phyloP scores from a whole-genome alignment of 73 alveolate genomes.

The Durusdinium trenchii region DNA sequence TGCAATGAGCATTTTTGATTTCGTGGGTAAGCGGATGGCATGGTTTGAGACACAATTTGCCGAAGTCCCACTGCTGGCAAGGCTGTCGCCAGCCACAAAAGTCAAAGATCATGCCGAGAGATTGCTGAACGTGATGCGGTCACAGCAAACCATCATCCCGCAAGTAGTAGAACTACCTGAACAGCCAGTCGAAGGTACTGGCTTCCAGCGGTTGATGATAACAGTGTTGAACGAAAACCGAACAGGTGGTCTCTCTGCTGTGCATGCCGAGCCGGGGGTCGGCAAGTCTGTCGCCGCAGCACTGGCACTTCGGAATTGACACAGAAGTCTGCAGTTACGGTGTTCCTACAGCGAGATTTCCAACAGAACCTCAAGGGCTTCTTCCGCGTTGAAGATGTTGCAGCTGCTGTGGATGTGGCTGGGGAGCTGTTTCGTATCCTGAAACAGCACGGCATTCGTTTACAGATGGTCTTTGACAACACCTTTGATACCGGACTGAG shows the following conservation, averaged over 20 bases:
- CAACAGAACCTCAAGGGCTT: slow-evolving; percentile 15
- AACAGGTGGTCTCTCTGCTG: slow-evolving; percentile 80
- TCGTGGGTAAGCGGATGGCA: slow-evolving; percentile 47
- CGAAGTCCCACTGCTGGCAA: slow-evolving; percentile 55
- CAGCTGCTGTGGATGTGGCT: background rate
- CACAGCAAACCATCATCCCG: slow-evolving; percentile 70
- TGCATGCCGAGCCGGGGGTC: slow-evolving; percentile 85
- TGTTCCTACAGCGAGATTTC: slow-evolving; percentile 40
- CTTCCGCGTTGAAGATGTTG: slow-evolving; percentile 28
- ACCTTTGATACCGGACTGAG: slow-evolving; percentile 37
- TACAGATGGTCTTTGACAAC: slow-evolving; percentile 62
- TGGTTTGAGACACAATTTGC: slow-evolving; percentile 43
- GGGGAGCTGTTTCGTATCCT: background rate
- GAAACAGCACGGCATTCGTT: slow-evolving; percentile 41
- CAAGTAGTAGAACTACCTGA: slow-evolving; percentile 60
- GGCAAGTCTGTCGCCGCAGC: slow-evolving; percentile 58
- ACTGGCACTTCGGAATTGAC: slow-evolving; percentile 26
- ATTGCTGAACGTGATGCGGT: slow-evolving; percentile 28
- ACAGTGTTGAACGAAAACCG: slow-evolving; percentile 73
- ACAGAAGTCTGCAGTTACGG: background rate
- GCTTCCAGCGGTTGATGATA: slow-evolving; percentile 56
- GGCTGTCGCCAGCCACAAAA: slow-evolving; percentile 55
- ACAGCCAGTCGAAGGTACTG: slow-evolving; percentile 60
- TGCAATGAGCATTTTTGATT: slow-evolving; percentile 44
- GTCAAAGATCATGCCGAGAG: slow-evolving; percentile 61